These are phyloP conservation scores for Metahyphopichia silvanorum DNA, from an alignment of 805 yeast genomes.

Conservation along the genomic window DNA sequence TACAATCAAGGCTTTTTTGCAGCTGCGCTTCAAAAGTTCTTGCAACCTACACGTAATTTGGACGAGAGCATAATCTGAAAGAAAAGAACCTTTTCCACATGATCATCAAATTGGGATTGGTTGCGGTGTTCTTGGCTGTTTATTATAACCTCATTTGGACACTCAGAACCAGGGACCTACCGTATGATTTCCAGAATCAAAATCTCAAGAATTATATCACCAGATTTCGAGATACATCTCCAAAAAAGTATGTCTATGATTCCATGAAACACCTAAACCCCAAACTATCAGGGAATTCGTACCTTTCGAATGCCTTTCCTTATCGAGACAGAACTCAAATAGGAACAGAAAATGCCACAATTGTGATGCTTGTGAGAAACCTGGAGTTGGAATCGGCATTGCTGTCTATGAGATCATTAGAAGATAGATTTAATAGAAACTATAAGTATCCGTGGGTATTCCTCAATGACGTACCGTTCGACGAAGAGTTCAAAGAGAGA, in stretches of 20 bases:
- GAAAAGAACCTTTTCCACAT: no score
- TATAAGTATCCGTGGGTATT: conserved; percentile 45
- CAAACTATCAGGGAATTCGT: conserved; percentile 28
- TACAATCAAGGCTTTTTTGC: no score
- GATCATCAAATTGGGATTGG: no score
- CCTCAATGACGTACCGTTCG: conserved; percentile 41
- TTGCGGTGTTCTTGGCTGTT: no score
- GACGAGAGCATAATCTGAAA: no score
- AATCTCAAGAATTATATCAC: not conserved
- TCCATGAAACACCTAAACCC: conserved; percentile 13
- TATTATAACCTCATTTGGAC: no score
- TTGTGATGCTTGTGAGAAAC: conserved; percentile 85
- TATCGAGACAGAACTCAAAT: conserved; percentile 29
- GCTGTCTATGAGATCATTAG: conserved; percentile 38
- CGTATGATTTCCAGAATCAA: conserved; percentile 2
- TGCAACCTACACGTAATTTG: no score
- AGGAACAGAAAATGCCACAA: conserved; percentile 76
- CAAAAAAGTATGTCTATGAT: conserved; percentile 6
- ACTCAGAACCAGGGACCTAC: no score
- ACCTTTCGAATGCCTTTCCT: conserved; percentile 17
- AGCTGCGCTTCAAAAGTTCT: no score
- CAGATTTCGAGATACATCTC: no score
- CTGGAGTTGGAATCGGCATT: conserved; percentile 74
- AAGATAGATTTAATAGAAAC: conserved; percentile 39
- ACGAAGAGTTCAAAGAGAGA: conserved; percentile 36